These are phyloP conservation scores for Arabidopsis suecica DNA, from an alignment of 345 rosid genomes.

Conservation along the genomic window DNA sequence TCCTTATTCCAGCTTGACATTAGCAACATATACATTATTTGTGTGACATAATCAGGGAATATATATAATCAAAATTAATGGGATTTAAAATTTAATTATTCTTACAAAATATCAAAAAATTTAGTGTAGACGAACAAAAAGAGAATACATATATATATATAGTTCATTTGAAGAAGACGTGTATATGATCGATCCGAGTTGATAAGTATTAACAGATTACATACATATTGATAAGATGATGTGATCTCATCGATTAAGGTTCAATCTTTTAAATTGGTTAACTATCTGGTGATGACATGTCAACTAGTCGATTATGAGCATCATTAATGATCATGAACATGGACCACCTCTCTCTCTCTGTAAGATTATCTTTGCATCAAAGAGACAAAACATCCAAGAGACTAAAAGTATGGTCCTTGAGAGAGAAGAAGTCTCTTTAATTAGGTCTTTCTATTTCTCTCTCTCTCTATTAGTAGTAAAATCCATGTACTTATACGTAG, in stretches of 20 bases:
- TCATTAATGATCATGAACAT: constrained; percentile 39
- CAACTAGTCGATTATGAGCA: constrained; percentile 38
- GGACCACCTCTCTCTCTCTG: constrained; percentile 43
- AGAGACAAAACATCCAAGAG: constrained; percentile 44
- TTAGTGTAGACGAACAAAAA: constrained; percentile 3
- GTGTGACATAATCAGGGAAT: not conserved
- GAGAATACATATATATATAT: not conserved
- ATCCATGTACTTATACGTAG: constrained; percentile 38
- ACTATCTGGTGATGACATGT: constrained; percentile 26
- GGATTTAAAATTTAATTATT: not conserved
- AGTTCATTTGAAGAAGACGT: constrained; percentile 21
- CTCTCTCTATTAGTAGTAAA: constrained; percentile 33
- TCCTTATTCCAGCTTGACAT: no score
- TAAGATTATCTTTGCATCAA: constrained; percentile 38
- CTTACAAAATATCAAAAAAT: constrained; percentile 14
- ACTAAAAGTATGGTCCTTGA: constrained; percentile 46
- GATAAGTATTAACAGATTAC: constrained; percentile 9
- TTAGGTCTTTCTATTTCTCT: constrained; percentile 31
- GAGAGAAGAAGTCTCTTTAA: constrained; percentile 37
- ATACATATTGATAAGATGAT: constrained; percentile 19
- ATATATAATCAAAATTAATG: not conserved
- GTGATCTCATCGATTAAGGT: constrained; percentile 21
- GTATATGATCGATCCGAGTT: constrained; percentile 32
- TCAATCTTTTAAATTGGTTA: constrained; percentile 10
- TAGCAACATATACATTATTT: no score